Conservation (phyloP, 2,329 filamentous ascomycete species). For the Colletotrichum truncatum region DNA sequence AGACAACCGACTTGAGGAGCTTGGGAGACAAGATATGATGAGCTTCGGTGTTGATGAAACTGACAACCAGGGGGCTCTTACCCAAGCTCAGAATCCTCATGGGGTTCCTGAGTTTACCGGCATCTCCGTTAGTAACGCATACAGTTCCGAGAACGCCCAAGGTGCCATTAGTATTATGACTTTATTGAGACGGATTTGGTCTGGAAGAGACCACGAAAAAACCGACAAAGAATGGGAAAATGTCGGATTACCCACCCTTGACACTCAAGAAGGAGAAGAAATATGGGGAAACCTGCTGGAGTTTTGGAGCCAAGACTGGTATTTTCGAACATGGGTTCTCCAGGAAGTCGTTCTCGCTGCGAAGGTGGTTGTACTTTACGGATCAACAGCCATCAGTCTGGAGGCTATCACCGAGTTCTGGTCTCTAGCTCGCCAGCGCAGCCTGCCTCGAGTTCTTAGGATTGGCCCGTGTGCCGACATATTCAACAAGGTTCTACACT, state of each 20-base stretch:
- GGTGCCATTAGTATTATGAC: constrained; percentile 20
- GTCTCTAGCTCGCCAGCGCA: not conserved
- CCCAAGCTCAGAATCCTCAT: not conserved
- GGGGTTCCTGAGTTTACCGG: not conserved
- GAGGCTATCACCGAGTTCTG: constrained; percentile 15
- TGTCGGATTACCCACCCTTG: not conserved
- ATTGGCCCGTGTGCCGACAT: constrained; percentile 6
- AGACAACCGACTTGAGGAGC: not conserved
- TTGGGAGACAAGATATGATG: constrained; percentile 9
- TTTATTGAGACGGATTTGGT: constrained; percentile 1
- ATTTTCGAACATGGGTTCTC: constrained; percentile 22
- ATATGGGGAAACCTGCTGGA: not conserved
- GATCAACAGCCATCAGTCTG: not conserved
- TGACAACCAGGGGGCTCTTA: no score
- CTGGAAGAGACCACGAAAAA: not conserved
- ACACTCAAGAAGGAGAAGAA: not conserved
- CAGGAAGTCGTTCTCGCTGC: constrained; percentile 11
- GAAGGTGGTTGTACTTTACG: constrained; percentile 9
- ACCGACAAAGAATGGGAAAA: constrained; percentile 2
- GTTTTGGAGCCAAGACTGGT: constrained; percentile 21
- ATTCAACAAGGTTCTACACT: constrained; percentile 2
- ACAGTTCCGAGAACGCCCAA: not conserved
- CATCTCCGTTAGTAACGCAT: not conserved
- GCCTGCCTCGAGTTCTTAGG: not conserved
- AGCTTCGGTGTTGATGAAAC: not conserved